Percentiles rank a stretch among this genome's conserved stretches.
These are phyloP conservation scores for Pichia sp. DNA, from an alignment of 1,139 yeast genomes.

Conservation along the genomic window DNA sequence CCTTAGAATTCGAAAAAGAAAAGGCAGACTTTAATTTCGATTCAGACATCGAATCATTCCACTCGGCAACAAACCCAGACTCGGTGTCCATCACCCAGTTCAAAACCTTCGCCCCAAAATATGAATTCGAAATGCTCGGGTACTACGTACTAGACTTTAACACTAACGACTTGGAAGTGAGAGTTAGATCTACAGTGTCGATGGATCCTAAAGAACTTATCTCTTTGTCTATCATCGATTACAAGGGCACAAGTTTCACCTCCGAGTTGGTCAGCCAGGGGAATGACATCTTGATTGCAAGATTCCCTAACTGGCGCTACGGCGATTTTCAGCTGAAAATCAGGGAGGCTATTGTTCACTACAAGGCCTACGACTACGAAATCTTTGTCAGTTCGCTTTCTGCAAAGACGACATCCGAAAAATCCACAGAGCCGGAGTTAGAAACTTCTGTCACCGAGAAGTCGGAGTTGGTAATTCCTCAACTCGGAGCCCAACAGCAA, in stretches of 20 bases:
- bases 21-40: not conserved
- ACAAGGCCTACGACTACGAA: conserved; percentile 3
- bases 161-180: conserved; percentile 8
- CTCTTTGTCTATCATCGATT: conserved; percentile 5
- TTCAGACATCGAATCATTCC: not conserved
- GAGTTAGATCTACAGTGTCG: conserved; percentile 1
- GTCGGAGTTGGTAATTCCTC: conserved; percentile 3
- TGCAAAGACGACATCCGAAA: not conserved
- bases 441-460: not conserved
- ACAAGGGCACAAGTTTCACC: conserved; percentile 2
- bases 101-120: not conserved
- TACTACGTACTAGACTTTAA: conserved; percentile 1
- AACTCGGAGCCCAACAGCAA: not conserved
- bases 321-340: not conserved
- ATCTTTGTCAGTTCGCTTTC: not conserved
- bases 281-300: conserved; percentile 1
- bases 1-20: not conserved
- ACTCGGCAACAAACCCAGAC: not conserved
- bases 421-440: not conserved
- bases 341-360: conserved; percentile 4
- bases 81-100: not conserved
- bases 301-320: conserved; percentile 9
- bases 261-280: conserved; percentile 7
- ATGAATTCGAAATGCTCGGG: conserved; percentile 6
- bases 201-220: not conserved